phyloP scores from a whole-genome alignment of 2,329 filamentous ascomycete genomes.

The Neofusicoccum umdonicola region DNA sequence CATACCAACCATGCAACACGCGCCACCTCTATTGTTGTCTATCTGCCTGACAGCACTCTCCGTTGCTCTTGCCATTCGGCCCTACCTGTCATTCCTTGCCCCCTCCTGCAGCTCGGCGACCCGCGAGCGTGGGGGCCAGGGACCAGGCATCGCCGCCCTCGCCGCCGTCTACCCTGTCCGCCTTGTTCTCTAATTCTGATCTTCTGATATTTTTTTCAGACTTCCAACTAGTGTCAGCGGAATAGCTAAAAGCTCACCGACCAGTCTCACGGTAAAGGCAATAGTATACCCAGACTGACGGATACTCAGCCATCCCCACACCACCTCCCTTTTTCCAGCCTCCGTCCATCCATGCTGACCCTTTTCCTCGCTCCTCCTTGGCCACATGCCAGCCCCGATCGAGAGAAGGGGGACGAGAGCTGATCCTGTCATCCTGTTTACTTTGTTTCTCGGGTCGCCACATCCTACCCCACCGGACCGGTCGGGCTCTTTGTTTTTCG shows the following conservation, averaged over 20 bases:
- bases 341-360: not conserved
- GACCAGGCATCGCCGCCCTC: not conserved
- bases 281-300: not conserved
- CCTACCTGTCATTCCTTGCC: not conserved
- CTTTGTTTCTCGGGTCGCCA: not conserved
- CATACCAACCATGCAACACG: not conserved
- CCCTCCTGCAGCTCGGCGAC: not conserved
- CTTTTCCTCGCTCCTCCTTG: not conserved
- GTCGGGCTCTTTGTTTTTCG: not conserved
- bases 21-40: not conserved
- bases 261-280: not conserved
- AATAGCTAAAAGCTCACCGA: not conserved
- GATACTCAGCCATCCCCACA: not conserved
- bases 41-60: not conserved
- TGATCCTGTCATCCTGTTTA: not conserved
- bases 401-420: not conserved
- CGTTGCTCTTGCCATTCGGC: not conserved
- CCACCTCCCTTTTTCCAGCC: not conserved
- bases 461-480: not conserved
- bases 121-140: slow-evolving; percentile 5
- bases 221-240: not conserved
- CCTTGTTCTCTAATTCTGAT: not conserved
- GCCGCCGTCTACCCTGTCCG: not conserved
- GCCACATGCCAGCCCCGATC: not conserved
- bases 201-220: not conserved